These are phyloP conservation scores for Friedmanniomyces endolithicus DNA, from an alignment of 495 filamentous ascomycete species.

Conservation along the genomic window DNA sequence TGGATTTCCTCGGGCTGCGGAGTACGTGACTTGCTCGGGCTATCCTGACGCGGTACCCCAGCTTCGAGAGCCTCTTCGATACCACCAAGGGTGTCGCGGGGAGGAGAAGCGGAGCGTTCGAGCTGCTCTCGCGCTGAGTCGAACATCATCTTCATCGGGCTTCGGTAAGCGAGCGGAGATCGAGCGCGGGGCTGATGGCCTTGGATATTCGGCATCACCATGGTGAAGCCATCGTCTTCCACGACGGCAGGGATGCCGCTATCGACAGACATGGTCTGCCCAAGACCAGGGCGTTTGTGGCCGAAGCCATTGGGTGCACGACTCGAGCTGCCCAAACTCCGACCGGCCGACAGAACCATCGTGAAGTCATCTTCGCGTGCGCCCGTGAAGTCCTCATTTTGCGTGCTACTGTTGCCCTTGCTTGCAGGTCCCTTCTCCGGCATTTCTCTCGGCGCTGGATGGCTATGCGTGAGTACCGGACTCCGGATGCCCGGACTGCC, in stretches of 20 bases:
- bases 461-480: slow-evolving; percentile 1
- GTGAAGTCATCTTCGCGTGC: slow-evolving; percentile 29
- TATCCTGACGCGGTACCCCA: slow-evolving; percentile 3
- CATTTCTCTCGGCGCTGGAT: neutral
- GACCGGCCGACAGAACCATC: slow-evolving; percentile 27
- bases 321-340: slow-evolving; percentile 1
- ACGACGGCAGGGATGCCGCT: slow-evolving; percentile 19
- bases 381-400: slow-evolving; percentile 4
- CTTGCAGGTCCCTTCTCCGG: slow-evolving; percentile 11
- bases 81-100: slow-evolving; percentile 1
- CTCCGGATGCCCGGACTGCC: slow-evolving; percentile 14
- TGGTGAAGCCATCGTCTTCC: slow-evolving; percentile 33
- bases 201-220: slow-evolving; percentile 30
- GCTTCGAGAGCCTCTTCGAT: slow-evolving; percentile 9
- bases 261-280: slow-evolving; percentile 26
- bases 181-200: neutral
- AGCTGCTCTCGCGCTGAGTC: slow-evolving; percentile 13
- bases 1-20: slow-evolving; percentile 26
- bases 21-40: slow-evolving; percentile 5
- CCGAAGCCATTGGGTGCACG: slow-evolving; percentile 8
- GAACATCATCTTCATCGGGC: slow-evolving; percentile 18
- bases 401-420: slow-evolving; percentile 18
- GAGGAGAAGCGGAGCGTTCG: slow-evolving; percentile 8
- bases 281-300: slow-evolving; percentile 21
- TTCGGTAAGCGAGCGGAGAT: slow-evolving; percentile 16